Conservation (phyloP, 2,329 filamentous ascomycete genomes). For the Byssoonygena ceratinophila region DNA sequence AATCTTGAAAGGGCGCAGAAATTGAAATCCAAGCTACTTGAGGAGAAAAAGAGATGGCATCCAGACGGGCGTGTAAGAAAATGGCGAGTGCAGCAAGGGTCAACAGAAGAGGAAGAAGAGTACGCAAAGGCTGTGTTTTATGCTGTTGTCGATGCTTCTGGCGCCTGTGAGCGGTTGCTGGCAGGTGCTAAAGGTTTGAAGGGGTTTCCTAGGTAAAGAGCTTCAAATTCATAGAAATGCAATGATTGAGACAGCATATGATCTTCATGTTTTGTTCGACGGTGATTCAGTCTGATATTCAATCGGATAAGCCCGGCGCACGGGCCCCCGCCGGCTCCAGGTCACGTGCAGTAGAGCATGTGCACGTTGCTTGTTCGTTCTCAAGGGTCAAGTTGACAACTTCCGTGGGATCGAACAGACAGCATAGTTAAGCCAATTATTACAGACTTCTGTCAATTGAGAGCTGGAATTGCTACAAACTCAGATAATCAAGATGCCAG, state of each 20-base stretch:
- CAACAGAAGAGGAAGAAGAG: constrained; percentile 8
- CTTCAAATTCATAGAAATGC: background rate
- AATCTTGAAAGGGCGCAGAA: background rate
- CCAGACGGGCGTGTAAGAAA: constrained; percentile 12
- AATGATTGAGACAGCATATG: background rate
- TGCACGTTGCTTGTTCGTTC: constrained; percentile 1
- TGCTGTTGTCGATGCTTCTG: constrained; percentile 13
- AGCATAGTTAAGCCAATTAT: background rate
- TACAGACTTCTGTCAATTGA: background rate
- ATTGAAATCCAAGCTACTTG: constrained; percentile 13
- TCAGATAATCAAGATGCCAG: constrained; percentile 48
- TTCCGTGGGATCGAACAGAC: background rate
- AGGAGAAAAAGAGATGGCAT: constrained; percentile 18
- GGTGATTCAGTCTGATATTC: background rate
- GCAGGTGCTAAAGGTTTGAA: background rate
- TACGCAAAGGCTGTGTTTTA: constrained; percentile 16
- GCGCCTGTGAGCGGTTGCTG: constrained; percentile 10
- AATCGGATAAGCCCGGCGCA: no score
- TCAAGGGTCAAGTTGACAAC: background rate
- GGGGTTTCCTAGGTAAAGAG: background rate
- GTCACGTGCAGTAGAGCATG: no score
- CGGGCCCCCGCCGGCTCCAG: no score
- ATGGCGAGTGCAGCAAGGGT: constrained; percentile 13
- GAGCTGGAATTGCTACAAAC: background rate
- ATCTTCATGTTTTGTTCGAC: background rate